These are phyloP conservation scores for Narthecium ossifragum DNA, from an alignment of 106 monocot genomes.

Conservation along the genomic window DNA sequence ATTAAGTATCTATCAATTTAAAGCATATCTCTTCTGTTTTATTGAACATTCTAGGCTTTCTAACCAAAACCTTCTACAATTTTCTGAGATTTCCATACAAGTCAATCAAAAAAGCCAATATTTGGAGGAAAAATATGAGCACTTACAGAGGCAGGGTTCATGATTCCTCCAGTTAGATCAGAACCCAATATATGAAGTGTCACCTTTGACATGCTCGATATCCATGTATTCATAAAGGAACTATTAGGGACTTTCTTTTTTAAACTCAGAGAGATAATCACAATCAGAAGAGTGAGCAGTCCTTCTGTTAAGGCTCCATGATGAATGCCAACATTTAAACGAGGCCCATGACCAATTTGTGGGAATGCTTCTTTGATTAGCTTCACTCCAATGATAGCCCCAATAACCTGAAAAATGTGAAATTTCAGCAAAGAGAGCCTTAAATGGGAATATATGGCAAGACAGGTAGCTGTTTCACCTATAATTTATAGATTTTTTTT, in stretches of 20 bases:
- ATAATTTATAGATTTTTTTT: too few species aligned
- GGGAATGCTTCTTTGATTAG: slow-evolving; percentile 47
- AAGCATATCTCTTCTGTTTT: too few species aligned
- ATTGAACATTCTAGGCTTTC: too few species aligned
- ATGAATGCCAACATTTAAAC: slow-evolving; percentile 66
- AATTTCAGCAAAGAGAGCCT: too few species aligned
- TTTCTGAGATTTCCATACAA: too few species aligned
- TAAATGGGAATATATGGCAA: too few species aligned
- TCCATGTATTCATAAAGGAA: slow-evolving; percentile 97
- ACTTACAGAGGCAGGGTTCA: slow-evolving; percentile 98
- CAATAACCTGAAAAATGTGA: slow-evolving; percentile 53
- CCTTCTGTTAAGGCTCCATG: slow-evolving; percentile 89
- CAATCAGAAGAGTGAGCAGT: slow-evolving; percentile 63
- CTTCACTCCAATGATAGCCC: slow-evolving; percentile 61
- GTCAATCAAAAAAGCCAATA: too few species aligned
- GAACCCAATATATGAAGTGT: slow-evolving; percentile 79
- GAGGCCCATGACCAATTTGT: slow-evolving; percentile 69
- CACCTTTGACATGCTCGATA: slow-evolving; percentile 67
- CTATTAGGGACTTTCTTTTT: slow-evolving; percentile 64
- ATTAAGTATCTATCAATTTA: too few species aligned
- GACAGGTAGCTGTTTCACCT: too few species aligned
- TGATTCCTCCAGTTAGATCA: slow-evolving; percentile 92
- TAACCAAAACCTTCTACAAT: too few species aligned
- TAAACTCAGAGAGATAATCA: slow-evolving; percentile 53
- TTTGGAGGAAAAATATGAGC: too few species aligned